phyloP scores from a whole-genome alignment of 192 early-diverging fungal species.

The Pilaira anomala region DNA sequence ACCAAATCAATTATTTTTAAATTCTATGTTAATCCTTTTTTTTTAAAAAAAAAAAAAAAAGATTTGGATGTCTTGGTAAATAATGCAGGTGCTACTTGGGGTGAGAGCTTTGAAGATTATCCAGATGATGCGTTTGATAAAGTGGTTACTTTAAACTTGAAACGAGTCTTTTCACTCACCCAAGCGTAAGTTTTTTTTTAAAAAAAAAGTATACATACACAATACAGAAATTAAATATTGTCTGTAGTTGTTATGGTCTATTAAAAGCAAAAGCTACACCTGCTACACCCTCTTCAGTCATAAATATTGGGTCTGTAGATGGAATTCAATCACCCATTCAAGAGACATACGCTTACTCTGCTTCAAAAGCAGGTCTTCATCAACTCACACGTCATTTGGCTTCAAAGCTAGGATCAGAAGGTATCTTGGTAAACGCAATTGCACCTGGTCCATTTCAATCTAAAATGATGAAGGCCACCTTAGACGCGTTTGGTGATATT shows the following conservation, averaged over 20 bases:
- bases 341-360: conserved; percentile 70
- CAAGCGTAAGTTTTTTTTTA: conserved; percentile 47
- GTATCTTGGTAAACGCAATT: conserved; percentile 66
- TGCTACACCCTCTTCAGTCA: conserved; percentile 68
- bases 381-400: conserved; percentile 71
- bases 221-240: neutral
- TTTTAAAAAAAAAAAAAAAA: no score
- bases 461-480: conserved; percentile 74
- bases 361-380: conserved; percentile 77
- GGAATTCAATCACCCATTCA: conserved; percentile 42
- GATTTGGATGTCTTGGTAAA: conserved; percentile 88
- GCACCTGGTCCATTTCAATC: conserved; percentile 73
- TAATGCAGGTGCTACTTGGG: conserved; percentile 76
- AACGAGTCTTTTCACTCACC: conserved; percentile 76
- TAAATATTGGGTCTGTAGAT: conserved; percentile 86
- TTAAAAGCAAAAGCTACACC: conserved; percentile 55
- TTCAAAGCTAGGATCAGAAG: conserved; percentile 49
- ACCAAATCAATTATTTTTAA: no score
- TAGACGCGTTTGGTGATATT: conserved; percentile 47
- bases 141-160: conserved; percentile 84
- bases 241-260: conserved; percentile 56
- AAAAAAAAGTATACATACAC: conserved; percentile 8
- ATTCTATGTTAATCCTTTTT: no score
- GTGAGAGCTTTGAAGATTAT: conserved; percentile 46
- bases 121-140: conserved; percentile 66